Conservation (phyloP, 352 stramenopile species). For the Elongisporangium anandrum region DNA sequence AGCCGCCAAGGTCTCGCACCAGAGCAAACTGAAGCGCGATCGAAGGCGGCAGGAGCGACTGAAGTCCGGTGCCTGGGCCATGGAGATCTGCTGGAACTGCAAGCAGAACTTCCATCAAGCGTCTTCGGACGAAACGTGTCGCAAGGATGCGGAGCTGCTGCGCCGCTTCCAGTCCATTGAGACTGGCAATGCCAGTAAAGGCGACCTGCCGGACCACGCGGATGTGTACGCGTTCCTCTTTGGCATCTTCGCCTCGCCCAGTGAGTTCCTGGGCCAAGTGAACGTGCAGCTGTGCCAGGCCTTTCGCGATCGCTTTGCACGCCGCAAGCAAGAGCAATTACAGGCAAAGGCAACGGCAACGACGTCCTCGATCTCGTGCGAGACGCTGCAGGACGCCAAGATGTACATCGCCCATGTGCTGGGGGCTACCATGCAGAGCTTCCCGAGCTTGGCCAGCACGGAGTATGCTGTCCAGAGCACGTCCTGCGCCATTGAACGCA, state of each 20-base stretch:
- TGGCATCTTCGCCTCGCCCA: slow-evolving; percentile 40
- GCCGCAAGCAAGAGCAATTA: slow-evolving; percentile 14
- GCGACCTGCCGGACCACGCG: slow-evolving; percentile 12
- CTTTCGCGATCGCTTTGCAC: slow-evolving; percentile 31
- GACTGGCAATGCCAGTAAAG: background rate
- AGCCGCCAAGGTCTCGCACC: slow-evolving; percentile 44
- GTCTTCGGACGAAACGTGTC: slow-evolving; percentile 42
- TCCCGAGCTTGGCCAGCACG: slow-evolving; percentile 52
- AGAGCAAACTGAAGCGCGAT: slow-evolving; percentile 39
- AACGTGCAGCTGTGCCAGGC: slow-evolving; percentile 48
- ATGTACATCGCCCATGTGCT: slow-evolving; percentile 65
- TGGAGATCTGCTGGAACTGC: slow-evolving; percentile 67
- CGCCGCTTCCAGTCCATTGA: slow-evolving; percentile 32
- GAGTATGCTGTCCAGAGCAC: slow-evolving; percentile 40
- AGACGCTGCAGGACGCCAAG: slow-evolving; percentile 61
- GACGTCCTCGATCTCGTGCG: slow-evolving; percentile 10
- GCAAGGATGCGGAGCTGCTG: slow-evolving; percentile 53
- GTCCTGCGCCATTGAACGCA: slow-evolving; percentile 49
- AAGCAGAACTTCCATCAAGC: slow-evolving; percentile 38
- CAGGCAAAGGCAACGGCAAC: slow-evolving; percentile 11
- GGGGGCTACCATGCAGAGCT: slow-evolving; percentile 53
- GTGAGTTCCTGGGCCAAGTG: slow-evolving; percentile 57
- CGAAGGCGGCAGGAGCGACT: slow-evolving; percentile 33
- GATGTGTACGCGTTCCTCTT: slow-evolving; percentile 65
- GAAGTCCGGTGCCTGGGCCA: slow-evolving; percentile 54